phyloP scores from a whole-genome alignment of 257 asterid species.

The Fraxinus pennsylvanica region DNA sequence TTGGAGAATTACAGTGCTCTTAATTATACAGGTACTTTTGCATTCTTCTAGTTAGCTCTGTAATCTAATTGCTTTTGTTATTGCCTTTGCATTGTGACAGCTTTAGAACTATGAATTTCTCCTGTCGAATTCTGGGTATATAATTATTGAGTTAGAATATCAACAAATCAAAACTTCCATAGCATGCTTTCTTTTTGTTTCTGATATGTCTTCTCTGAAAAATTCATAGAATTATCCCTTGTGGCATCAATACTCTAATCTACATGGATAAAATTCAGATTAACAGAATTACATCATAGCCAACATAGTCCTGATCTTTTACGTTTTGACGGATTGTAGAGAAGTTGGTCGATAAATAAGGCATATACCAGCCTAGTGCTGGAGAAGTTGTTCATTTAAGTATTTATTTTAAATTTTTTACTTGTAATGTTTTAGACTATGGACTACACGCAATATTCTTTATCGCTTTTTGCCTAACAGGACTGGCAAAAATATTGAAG shows the following conservation, averaged over 20 bases:
- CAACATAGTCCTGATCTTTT: neutral
- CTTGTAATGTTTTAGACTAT: neutral
- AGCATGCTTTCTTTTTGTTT: neutral
- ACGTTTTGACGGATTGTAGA: neutral
- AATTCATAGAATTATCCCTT: neutral
- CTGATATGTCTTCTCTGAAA: neutral
- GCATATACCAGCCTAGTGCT: neutral
- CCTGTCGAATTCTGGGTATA: neutral
- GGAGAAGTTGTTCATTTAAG: too few relatives aligned
- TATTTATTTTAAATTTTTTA: too few relatives aligned
- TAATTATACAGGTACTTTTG: slow-evolving; percentile 69
- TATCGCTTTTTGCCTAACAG: slow-evolving; percentile 34
- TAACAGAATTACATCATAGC: neutral
- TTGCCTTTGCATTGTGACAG: neutral
- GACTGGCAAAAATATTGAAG: slow-evolving; percentile 85
- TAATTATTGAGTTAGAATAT: neutral
- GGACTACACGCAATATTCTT: neutral
- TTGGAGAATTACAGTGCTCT: slow-evolving; percentile 94
- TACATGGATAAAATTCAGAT: neutral
- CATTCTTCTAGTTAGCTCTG: neutral
- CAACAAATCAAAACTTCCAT: neutral
- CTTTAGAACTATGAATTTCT: neutral
- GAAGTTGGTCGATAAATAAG: neutral
- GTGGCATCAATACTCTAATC: neutral
- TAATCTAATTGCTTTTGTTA: neutral